Percentiles rank a stretch among this genome's conserved stretches.
phyloP scores from a whole-genome alignment of 2,329 filamentous ascomycete species.

The Hysterium pulicare region DNA sequence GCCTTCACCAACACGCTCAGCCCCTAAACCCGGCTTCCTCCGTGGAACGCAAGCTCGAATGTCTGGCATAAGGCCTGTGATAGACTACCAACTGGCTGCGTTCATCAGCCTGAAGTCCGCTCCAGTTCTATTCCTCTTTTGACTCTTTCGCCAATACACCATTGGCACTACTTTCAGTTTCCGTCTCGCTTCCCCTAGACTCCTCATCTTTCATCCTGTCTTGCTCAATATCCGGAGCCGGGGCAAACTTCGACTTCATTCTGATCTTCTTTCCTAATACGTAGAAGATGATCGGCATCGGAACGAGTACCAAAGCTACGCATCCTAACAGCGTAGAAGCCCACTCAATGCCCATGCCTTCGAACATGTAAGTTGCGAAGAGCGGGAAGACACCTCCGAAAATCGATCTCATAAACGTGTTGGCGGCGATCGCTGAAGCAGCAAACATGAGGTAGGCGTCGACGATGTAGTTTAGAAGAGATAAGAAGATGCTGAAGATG shows the following conservation, averaged over 20 bases:
- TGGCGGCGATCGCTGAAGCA: constrained; percentile 54
- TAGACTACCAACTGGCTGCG: too few species aligned
- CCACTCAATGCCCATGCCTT: constrained; percentile 51
- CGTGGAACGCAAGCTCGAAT: too few species aligned
- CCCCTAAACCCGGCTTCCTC: too few species aligned
- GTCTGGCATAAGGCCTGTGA: too few species aligned
- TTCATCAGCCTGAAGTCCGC: too few species aligned
- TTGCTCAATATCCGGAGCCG: constrained; percentile 37
- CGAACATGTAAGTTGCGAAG: constrained; percentile 55
- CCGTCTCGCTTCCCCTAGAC: constrained; percentile 9
- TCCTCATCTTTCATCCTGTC: constrained; percentile 36
- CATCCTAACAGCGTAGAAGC: constrained; percentile 45
- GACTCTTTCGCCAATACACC: background rate
- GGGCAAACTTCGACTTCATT: constrained; percentile 42
- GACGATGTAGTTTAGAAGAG: constrained; percentile 57
- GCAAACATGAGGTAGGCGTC: constrained; percentile 58
- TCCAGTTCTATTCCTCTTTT: too few species aligned
- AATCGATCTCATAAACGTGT: constrained; percentile 52
- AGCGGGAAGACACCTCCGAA: constrained; percentile 53
- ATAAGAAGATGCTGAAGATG: constrained; percentile 56
- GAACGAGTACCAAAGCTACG: constrained; percentile 41
- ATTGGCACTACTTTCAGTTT: background rate
- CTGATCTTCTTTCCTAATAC: constrained; percentile 43
- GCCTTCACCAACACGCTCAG: too few species aligned
- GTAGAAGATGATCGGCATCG: constrained; percentile 46